Percentiles rank a stretch among this genome's conserved stretches.
These are phyloP conservation scores for Colletotrichum sp. DNA, from an alignment of 2,329 filamentous ascomycete species.

Conservation along the genomic window DNA sequence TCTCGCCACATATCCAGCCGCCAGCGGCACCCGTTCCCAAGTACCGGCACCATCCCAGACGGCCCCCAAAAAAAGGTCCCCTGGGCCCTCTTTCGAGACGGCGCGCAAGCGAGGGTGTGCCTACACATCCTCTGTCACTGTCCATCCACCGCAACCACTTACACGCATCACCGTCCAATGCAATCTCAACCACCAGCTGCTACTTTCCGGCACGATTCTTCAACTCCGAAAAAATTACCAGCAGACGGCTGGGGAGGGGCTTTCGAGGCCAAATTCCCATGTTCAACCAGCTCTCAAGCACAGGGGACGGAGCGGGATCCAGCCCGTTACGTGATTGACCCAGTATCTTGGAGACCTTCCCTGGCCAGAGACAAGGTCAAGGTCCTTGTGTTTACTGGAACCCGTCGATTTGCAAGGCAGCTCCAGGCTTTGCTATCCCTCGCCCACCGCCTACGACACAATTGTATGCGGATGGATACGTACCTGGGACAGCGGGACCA, in stretches of 20 bases:
- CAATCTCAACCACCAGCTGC: neutral
- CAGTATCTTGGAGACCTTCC: conserved; percentile 15
- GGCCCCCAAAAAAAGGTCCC: neutral
- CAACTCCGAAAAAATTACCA: neutral
- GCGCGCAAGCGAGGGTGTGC: neutral
- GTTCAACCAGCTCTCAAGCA: neutral
- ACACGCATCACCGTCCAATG: conserved; percentile 3
- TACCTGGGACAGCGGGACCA: neutral
- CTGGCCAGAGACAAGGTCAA: conserved; percentile 2
- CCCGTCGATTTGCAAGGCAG: neutral
- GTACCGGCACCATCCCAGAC: conserved; percentile 10
- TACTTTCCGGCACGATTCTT: neutral
- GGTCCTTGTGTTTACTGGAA: neutral
- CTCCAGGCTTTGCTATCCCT: neutral
- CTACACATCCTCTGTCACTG: neutral
- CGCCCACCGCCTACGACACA: neutral
- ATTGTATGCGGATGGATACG: neutral
- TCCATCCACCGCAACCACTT: neutral
- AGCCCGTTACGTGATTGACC: conserved; percentile 21
- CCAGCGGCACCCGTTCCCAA: neutral
- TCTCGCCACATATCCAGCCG: conserved; percentile 1
- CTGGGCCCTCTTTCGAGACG: neutral
- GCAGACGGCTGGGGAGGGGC: neutral
- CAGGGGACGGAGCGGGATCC: conserved; percentile 12
- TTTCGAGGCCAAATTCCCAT: neutral